These are phyloP conservation scores for Citrullus colocynthis DNA, from an alignment of 306 rosid species.

Conservation along the genomic window DNA sequence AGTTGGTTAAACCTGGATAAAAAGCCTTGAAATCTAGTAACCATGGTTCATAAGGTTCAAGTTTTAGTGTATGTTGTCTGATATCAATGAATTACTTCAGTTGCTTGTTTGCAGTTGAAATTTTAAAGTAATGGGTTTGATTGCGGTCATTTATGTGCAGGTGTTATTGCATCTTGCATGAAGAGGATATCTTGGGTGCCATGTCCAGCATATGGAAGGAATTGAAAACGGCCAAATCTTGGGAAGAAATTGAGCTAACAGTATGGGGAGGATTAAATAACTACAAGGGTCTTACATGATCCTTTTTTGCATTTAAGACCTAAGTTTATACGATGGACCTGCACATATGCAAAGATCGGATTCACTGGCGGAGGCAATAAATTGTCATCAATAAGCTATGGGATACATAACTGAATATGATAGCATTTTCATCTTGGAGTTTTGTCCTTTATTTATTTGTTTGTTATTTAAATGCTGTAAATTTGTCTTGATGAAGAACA, in stretches of 20 bases:
- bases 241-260: constrained; percentile 79
- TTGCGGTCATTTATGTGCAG: constrained; percentile 23
- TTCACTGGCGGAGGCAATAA: background rate
- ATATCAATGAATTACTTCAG: background rate
- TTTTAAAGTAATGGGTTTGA: background rate
- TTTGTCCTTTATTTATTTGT: background rate
- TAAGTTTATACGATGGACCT: background rate
- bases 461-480: background rate
- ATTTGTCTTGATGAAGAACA: background rate
- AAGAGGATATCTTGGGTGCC: constrained; percentile 81
- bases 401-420: background rate
- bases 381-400: background rate
- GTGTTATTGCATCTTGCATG: constrained; percentile 86
- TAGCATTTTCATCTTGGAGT: background rate
- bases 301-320: background rate
- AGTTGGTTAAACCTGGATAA: too few species aligned
- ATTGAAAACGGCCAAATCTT: constrained; percentile 52
- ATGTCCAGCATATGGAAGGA: constrained; percentile 66
- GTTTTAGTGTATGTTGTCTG: background rate
- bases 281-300: constrained; percentile 54
- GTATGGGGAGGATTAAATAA: constrained; percentile 75
- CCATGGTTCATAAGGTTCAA: background rate
- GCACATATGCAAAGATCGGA: background rate
- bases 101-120: background rate
- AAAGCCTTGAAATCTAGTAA: background rate